Percentiles rank a stretch among this genome's conserved stretches.
phyloP scores from a whole-genome alignment of 768 basidiomycete genomes.

The Phylloporus scabripes region DNA sequence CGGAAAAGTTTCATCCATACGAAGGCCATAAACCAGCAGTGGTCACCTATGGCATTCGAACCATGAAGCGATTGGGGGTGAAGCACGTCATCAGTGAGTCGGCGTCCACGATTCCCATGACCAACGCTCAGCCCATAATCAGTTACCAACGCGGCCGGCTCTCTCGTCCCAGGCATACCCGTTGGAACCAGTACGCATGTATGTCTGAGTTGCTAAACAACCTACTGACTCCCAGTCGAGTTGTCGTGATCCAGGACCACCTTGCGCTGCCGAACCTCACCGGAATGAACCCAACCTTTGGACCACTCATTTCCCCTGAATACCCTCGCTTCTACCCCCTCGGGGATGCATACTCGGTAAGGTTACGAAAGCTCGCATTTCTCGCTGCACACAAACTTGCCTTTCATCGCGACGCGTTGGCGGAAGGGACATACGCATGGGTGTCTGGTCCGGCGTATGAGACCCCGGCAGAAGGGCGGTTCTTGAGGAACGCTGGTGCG shows the following conservation, averaged over 20 bases:
- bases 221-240: conserved; percentile 34
- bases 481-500: conserved; percentile 68
- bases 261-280: conserved; percentile 73
- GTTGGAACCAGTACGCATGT: conserved; percentile 73
- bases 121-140: conserved; percentile 1
- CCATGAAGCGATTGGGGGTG: conserved; percentile 74
- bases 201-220: not conserved
- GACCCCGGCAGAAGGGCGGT: conserved; percentile 79
- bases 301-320: conserved; percentile 53
- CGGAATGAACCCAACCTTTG: conserved; percentile 76
- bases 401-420: conserved; percentile 50
- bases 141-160: conserved; percentile 91
- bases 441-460: conserved; percentile 89
- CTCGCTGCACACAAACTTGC: conserved; percentile 60
- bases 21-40: conserved; percentile 71
- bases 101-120: not conserved
- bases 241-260: conserved; percentile 83
- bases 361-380: conserved; percentile 67
- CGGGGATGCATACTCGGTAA: conserved; percentile 74
- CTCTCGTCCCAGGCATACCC: conserved; percentile 63
- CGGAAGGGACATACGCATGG: conserved; percentile 87
- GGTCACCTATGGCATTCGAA: conserved; percentile 73
- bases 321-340: conserved; percentile 78
- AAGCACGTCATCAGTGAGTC: conserved; percentile 67
- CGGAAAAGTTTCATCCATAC: conserved; percentile 70